These are phyloP conservation scores for Coemansia sp. DNA, from an alignment of 192 early-diverging fungal genomes.

Conservation along the genomic window DNA sequence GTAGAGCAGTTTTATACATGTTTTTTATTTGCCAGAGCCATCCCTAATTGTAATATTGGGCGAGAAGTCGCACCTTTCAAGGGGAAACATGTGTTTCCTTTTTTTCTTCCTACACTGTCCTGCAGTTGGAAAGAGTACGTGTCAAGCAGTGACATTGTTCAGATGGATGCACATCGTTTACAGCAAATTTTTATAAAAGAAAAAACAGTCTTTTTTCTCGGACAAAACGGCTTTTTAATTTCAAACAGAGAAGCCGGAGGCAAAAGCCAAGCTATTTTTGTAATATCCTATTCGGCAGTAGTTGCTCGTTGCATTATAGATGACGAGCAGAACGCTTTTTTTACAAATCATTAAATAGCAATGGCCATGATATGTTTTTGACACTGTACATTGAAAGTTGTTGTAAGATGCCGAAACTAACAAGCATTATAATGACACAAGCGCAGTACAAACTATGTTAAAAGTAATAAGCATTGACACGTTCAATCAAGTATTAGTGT, in stretches of 20 bases:
- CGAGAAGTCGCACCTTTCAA: not conserved
- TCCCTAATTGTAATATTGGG: not conserved
- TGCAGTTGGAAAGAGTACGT: not conserved
- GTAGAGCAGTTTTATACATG: not conserved
- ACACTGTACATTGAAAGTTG: no score
- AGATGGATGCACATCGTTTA: not conserved
- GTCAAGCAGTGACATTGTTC: not conserved
- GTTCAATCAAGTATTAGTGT: no score
- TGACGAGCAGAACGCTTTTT: not conserved
- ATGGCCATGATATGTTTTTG: not conserved
- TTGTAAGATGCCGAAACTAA: no score
- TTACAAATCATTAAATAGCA: not conserved
- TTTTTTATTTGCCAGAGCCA: not conserved
- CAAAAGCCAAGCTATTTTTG: no score
- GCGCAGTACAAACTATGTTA: no score
- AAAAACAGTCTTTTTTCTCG: not conserved
- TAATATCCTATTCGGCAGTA: no score
- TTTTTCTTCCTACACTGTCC: not conserved
- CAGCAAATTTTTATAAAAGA: not conserved
- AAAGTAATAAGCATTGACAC: no score
- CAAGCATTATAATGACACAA: no score
- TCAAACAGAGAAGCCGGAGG: no score
- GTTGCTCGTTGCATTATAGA: not conserved
- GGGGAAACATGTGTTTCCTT: not conserved
- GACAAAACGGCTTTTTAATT: not conserved